Evolutionary conservation across 441 rosid species (phyloP), one percentile per base, ranked within the genome.

Genomic region (Manihot esculenta): DNA sequence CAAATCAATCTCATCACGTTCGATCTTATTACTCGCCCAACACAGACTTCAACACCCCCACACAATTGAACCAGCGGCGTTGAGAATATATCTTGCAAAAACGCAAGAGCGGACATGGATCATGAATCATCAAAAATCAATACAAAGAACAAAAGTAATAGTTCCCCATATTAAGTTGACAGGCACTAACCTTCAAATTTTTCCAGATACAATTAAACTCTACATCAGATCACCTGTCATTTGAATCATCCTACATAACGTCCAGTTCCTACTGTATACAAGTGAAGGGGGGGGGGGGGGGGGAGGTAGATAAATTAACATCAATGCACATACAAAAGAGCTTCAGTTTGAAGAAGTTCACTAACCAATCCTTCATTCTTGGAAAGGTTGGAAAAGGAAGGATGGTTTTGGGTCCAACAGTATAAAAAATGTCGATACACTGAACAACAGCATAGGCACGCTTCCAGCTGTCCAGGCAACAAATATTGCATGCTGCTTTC

Each of bases 301-400:
- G 69, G n/a, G 64, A 77, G 38, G 41, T 69, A 76, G 72, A 83
- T 80, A 73, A 74, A 81, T 77, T 79, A 80, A 78, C 59, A 72
- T 64, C 80, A 72, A 83, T 81, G 77, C 77, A 76, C 79, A 74
- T 77, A 73, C 73, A 82, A 70, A 82, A 70, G 70, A 73, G 81
- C 79, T 76, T 74, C 76, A 51, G 78, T 73, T 68, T 41, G 65
- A 70, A 66, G 74, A 76, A 81, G 75, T 71, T 71, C 75, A 65
- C 72, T 49, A 83, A 72, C 63, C 80, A 79, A 78, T 69, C 79
- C 75, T 70, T 72, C 75, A 68, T 78, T 74, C 58, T 63, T 73
- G 51, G 71, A 77, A 76, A 35, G 68, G 62, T 69, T 64, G 80
- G 70, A 71, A 54, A 74, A 69, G 61, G 72, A 66, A n/a, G 69